Percentiles rank a stretch among this genome's conserved stretches.
These are phyloP conservation scores for Cicer bijugum DNA, from an alignment of 306 rosid species.

Conservation along the genomic window DNA sequence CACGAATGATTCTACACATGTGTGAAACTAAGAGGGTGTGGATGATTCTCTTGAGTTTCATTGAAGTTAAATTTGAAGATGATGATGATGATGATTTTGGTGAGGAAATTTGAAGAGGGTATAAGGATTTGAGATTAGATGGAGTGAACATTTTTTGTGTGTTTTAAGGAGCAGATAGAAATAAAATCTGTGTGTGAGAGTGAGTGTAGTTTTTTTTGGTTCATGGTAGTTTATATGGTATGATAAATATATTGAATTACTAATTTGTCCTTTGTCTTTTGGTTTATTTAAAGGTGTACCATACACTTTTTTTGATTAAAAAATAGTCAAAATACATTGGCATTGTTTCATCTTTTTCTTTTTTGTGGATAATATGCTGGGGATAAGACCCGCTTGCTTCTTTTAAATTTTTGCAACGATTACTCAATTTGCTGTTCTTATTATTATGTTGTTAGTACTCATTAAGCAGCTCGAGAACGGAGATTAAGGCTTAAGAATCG, in stretches of 20 bases:
- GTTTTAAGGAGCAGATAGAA: constrained; percentile 5
- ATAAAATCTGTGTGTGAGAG: constrained; percentile 20
- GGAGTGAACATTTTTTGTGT: constrained; percentile 61
- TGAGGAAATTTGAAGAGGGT: constrained; percentile 65
- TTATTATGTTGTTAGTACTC: neutral
- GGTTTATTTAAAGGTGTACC: constrained; percentile 60
- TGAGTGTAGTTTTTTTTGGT: constrained; percentile 23
- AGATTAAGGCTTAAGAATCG: constrained; percentile 64
- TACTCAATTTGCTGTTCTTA: constrained; percentile 16
- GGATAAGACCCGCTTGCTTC: constrained; percentile 49
- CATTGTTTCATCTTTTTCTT: constrained; percentile 28
- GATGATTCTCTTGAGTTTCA: constrained; percentile 67
- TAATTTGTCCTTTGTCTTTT: constrained; percentile 56
- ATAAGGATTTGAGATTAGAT: constrained; percentile 52
- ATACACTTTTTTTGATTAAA: constrained; percentile 49
- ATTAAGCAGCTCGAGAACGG: constrained; percentile 58
- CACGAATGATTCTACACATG: constrained; percentile 62
- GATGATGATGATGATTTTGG: constrained; percentile 53
- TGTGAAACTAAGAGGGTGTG: constrained; percentile 70
- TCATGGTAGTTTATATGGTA: constrained; percentile 35
- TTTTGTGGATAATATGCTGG: constrained; percentile 47
- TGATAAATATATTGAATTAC: constrained; percentile 50
- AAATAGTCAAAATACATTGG: constrained; percentile 39
- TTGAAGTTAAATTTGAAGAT: constrained; percentile 53
- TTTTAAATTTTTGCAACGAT: constrained; percentile 45